Conservation (phyloP, 176 grass and related monocot genomes). For the Triticum timopheevii region DNA sequence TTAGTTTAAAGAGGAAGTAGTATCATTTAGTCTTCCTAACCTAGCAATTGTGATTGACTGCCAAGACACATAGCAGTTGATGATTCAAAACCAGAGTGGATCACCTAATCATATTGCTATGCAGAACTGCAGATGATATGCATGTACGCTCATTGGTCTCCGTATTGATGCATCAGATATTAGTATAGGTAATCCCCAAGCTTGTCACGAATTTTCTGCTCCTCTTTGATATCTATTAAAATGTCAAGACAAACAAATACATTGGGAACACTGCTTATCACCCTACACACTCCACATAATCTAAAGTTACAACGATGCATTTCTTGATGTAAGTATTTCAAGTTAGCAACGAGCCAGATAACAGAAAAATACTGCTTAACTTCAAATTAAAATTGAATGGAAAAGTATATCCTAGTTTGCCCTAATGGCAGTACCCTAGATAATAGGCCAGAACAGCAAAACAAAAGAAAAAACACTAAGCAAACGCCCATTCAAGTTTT, state of each 20-base stretch:
- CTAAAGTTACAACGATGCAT: neutral
- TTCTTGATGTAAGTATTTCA: neutral
- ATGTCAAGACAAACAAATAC: constrained; percentile 56
- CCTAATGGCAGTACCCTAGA: neutral
- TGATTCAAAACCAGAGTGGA: neutral
- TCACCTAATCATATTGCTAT: constrained; percentile 14
- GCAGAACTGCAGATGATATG: neutral
- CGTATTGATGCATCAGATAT: neutral
- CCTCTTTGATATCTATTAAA: constrained; percentile 64
- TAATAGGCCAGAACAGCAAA: constrained; percentile 3
- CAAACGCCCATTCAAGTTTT: neutral
- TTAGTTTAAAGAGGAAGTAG: too few species aligned
- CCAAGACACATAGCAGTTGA: neutral
- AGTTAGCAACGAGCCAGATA: neutral
- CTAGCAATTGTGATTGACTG: neutral
- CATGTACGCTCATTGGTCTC: neutral
- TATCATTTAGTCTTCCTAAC: neutral
- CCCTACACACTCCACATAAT: constrained; percentile 8
- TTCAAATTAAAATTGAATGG: neutral
- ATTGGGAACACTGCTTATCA: neutral
- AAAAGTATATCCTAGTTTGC: neutral
- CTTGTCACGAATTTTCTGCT: constrained; percentile 54
- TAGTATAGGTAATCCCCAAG: constrained; percentile 31
- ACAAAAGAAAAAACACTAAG: neutral
- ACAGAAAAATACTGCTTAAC: neutral